Conservation (phyloP, 2,329 filamentous ascomycete genomes). For the Teratosphaeria epicoccoides region DNA sequence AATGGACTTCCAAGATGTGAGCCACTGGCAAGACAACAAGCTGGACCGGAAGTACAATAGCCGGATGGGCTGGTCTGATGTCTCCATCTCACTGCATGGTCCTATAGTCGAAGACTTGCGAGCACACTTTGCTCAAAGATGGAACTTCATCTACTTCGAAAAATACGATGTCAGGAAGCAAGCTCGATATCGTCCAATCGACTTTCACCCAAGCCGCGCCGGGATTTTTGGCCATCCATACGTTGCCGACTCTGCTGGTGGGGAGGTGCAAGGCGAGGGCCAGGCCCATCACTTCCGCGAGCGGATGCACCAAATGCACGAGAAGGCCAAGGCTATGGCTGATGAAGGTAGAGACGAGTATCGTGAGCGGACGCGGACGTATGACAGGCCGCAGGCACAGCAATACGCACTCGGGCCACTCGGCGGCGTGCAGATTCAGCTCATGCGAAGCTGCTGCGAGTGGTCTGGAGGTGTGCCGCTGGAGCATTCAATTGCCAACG, state of each 20-base stretch:
- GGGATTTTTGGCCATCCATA: conserved; percentile 26
- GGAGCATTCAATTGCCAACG: conserved; percentile 83
- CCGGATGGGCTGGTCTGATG: conserved; percentile 88
- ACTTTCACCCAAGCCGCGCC: conserved; percentile 27
- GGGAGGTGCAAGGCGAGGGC: conserved; percentile 15
- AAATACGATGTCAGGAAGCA: conserved; percentile 58
- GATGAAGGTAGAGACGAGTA: conserved; percentile 15
- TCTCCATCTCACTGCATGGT: conserved; percentile 65
- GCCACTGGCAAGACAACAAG: conserved; percentile 74
- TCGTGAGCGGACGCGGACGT: conserved; percentile 9
- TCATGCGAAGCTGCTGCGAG: conserved; percentile 50
- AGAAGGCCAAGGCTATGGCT: conserved; percentile 14
- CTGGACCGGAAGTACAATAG: conserved; percentile 60
- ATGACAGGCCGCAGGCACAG: conserved; percentile 11
- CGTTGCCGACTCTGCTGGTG: conserved; percentile 15
- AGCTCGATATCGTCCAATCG: conserved; percentile 33
- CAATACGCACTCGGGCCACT: conserved; percentile 33
- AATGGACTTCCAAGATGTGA: conserved; percentile 72
- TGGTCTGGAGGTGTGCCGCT: conserved; percentile 49
- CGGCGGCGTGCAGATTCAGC: conserved; percentile 67
- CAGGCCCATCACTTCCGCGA: conserved; percentile 24
- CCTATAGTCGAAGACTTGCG: conserved; percentile 64
- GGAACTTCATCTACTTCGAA: conserved; percentile 80
- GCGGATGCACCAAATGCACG: conserved; percentile 20
- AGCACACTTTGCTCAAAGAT: conserved; percentile 72